Base-by-base conservation (phyloP, 768 basidiomycete species). In the Macrocybe gigantea region DNA sequence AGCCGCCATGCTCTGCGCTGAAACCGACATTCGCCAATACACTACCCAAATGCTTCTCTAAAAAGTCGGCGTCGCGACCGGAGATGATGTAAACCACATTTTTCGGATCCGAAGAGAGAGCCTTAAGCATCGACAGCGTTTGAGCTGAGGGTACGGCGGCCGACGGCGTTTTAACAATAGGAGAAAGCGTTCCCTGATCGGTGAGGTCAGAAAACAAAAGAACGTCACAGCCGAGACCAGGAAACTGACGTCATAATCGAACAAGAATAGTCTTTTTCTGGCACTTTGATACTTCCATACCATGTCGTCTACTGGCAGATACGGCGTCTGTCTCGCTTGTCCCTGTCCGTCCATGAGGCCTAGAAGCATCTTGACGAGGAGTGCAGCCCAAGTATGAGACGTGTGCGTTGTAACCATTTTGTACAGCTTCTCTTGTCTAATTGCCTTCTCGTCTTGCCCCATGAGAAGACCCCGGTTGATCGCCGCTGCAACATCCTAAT, bases 11-110 rank as follows among this genome's bases (percentile, higher is more conserved):
- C 68, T 99, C 95, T 14, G 95, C 95, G 13, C 84, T 88, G 77
- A 98, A 88, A 9, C 95, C 95, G 6, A 99, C 73, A 41, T 78
- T 74, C 54, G 68, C 66, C 22, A 22, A 22, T 49, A 99, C 71
- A 64, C 92, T 85, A 1, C 94, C 95, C 14, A 97, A 77, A 60
- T 97, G 93, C 57, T 86, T 78, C 60, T 93, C 89, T 11, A 99
- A 73, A 78, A 99, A 99, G 44, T 70, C 87, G 44, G 85, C 84
- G 62, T 98, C 95, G 30, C 95, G 90, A 1, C 95, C 95, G 0
- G 93, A 96, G 64, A 99, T 96, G 65, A 99, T 93, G 71, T 93
- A 98, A 46, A 97, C 93, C 38, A 96, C 55, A 66, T 99, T 99
- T 59, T 74, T 74, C 15, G 94, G 90, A 64, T 97, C 94, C 11